Percentiles rank a stretch among this genome's conserved stretches.
Conservation (phyloP, 2,329 filamentous ascomycete species). For the Epichloe sylvatica region DNA sequence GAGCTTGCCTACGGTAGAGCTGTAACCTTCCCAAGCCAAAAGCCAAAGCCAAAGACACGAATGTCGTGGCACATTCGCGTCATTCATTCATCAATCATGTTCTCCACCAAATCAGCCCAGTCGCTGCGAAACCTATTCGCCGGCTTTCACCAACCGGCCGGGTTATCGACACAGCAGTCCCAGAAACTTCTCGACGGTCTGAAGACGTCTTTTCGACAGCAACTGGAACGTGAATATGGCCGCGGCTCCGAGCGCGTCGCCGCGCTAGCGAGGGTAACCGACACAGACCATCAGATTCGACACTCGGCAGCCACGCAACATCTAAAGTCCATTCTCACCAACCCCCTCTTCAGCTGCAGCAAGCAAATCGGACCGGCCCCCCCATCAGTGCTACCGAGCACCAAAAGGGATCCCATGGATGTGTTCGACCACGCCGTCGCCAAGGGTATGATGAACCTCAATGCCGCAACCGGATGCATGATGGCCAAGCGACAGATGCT, state of each 20-base stretch:
- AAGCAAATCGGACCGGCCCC: conserved; percentile 12
- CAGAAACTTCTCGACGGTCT: conserved; percentile 41
- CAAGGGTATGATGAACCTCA: conserved; percentile 40
- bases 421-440: conserved; percentile 43
- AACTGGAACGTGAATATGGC: conserved; percentile 45
- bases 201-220: conserved; percentile 42
- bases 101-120: conserved; percentile 23
- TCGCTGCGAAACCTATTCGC: conserved; percentile 27
- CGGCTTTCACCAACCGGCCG: conserved; percentile 36
- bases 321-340: conserved; percentile 41
- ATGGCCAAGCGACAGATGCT: conserved; percentile 31
- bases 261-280: conserved; percentile 8
- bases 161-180: conserved; percentile 35
- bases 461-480: conserved; percentile 40
- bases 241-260: conserved; percentile 19
- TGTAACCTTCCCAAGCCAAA: neutral
- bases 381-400: neutral
- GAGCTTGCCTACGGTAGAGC: conserved; percentile 8
- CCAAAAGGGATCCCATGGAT: conserved; percentile 33
- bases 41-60: neutral
- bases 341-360: conserved; percentile 39
- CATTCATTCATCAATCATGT: conserved; percentile 14
- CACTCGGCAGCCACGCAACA: conserved; percentile 29
- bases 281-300: conserved; percentile 18
- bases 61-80: neutral